Conservation (phyloP, 495 filamentous ascomycete genomes). For the Apodospora peruviana region DNA sequence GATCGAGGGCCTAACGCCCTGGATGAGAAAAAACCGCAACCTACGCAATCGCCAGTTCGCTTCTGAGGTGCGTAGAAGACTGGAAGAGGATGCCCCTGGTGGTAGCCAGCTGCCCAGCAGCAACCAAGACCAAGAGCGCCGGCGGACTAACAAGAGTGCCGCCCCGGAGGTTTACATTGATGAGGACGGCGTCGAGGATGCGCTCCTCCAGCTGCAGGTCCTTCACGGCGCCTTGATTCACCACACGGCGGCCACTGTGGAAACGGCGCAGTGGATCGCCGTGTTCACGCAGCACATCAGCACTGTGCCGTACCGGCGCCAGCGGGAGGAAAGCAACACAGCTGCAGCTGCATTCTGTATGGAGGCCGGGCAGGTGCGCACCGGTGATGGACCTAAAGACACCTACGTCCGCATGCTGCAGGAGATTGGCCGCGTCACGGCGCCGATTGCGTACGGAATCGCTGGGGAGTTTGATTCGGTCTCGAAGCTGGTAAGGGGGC, state of each 20-base stretch:
- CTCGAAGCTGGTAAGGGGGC: conserved; percentile 48
- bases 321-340: conserved; percentile 31
- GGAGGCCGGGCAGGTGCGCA: conserved; percentile 73
- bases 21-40: conserved; percentile 67
- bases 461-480: conserved; percentile 56
- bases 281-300: conserved; percentile 78
- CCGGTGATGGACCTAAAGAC: conserved; percentile 61
- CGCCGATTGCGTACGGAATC: conserved; percentile 68
- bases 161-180: conserved; percentile 50
- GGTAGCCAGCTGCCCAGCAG: conserved; percentile 4
- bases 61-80: conserved; percentile 57
- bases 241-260: conserved; percentile 55
- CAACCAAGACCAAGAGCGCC: conserved; percentile 7
- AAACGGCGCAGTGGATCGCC: conserved; percentile 73
- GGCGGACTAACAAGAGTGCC: conserved; percentile 36
- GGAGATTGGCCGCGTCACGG: conserved; percentile 68
- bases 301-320: conserved; percentile 63
- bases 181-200: conserved; percentile 69
- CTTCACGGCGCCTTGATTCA: conserved; percentile 63
- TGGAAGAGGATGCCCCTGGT: conserved; percentile 23
- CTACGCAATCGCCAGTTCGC: conserved; percentile 61
- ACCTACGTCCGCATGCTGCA: conserved; percentile 76
- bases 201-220: conserved; percentile 67
- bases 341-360: conserved; percentile 68
- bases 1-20: conserved; percentile 63